A percentile compares a stretch with the other conserved stretches of the same genome.
phyloP scores from a whole-genome alignment of 2,329 filamentous ascomycete genomes.

The Parafenestella ontariensis region DNA sequence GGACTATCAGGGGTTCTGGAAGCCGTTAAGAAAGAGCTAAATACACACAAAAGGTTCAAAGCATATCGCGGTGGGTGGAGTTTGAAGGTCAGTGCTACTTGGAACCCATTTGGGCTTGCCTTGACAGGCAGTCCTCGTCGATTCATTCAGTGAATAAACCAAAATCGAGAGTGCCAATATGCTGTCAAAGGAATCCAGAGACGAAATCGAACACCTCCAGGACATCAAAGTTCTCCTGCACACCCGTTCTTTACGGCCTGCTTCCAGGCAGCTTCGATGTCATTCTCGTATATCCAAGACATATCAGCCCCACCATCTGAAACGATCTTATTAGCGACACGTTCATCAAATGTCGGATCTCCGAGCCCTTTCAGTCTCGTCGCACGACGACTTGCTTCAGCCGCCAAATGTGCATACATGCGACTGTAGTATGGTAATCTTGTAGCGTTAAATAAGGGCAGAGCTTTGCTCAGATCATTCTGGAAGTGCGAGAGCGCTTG shows the following conservation, averaged over 20 bases:
- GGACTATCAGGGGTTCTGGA: too few relatives aligned
- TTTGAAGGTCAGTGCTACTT: too few relatives aligned
- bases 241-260: slow-evolving; percentile 6
- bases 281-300: slow-evolving; percentile 53
- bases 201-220: too few relatives aligned
- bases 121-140: too few relatives aligned
- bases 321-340: slow-evolving; percentile 38
- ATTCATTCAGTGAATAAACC: too few relatives aligned
- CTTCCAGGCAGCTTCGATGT: slow-evolving; percentile 50
- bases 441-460: slow-evolving; percentile 50
- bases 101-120: too few relatives aligned
- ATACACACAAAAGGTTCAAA: too few relatives aligned
- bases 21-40: too few relatives aligned
- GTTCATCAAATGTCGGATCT: slow-evolving; percentile 31
- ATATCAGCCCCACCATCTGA: slow-evolving; percentile 44
- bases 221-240: too few relatives aligned
- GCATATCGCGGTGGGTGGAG: too few relatives aligned
- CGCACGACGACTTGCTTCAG: slow-evolving; percentile 13
- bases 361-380: slow-evolving; percentile 16
- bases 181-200: too few relatives aligned
- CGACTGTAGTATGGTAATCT: slow-evolving; percentile 51
- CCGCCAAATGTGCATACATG: slow-evolving; percentile 49
- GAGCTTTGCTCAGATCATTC: slow-evolving; percentile 30
- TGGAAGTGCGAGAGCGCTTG: slow-evolving; percentile 33
- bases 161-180: too few relatives aligned